Evolutionary conservation across 345 rosid genomes (phyloP).

Genomic region (Eucalyptus caleyi): DNA sequence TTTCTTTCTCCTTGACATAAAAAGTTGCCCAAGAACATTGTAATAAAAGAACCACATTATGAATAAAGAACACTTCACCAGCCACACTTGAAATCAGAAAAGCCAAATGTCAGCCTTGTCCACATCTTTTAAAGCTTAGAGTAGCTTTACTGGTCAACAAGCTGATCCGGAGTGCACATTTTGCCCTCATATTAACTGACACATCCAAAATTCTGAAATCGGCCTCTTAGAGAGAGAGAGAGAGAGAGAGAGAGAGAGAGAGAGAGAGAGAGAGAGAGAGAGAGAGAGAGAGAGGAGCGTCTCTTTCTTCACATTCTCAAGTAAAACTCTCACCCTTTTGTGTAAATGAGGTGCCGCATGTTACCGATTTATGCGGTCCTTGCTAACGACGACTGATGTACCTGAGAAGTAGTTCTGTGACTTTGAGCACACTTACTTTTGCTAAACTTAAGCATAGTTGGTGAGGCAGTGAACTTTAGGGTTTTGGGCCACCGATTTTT

Average conservation of each 20-base stretch:
- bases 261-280: not conserved
- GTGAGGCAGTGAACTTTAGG: not conserved
- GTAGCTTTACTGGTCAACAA: not conserved
- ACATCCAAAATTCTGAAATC: too few relatives aligned
- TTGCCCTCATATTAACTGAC: not conserved
- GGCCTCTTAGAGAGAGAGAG: too few relatives aligned
- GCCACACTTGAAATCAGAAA: not conserved
- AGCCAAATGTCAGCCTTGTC: not conserved
- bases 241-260: too few relatives aligned
- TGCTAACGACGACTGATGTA: not conserved
- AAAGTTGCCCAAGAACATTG: not conserved
- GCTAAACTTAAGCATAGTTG: not conserved
- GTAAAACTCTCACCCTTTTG: not conserved
- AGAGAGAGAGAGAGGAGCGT: not conserved
- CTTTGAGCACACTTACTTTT: not conserved
- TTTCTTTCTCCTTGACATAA: not conserved
- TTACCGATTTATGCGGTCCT: not conserved
- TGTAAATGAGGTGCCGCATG: not conserved
- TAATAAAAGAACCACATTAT: not conserved
- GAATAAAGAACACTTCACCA: not conserved
- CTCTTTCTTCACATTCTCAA: not conserved
- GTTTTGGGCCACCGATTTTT: not conserved
- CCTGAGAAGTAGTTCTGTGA: not conserved
- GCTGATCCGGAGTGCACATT: not conserved
- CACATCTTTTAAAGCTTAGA: not conserved